These are phyloP conservation scores for Gymnopilus junonius DNA, from an alignment of 768 basidiomycete genomes.

Conservation along the genomic window DNA sequence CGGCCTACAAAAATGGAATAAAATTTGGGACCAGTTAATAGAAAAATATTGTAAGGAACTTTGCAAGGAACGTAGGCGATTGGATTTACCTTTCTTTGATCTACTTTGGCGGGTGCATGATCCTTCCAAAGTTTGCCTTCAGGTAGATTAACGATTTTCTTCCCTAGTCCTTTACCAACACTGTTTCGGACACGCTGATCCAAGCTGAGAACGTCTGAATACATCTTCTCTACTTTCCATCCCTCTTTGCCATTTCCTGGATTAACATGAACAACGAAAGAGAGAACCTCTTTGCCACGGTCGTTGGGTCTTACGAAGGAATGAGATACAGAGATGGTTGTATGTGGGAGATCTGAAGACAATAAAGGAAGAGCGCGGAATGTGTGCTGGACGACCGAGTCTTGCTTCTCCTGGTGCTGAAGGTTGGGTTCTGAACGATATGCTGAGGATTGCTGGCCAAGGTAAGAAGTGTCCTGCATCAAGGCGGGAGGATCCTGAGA, in stretches of 20 bases:
- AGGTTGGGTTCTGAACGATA: slow-evolving; percentile 10
- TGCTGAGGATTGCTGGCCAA: slow-evolving; percentile 13
- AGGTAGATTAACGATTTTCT: slow-evolving; percentile 81
- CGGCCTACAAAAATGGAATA: slow-evolving; percentile 46
- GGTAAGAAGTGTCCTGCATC: slow-evolving; percentile 20
- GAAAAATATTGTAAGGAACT: slow-evolving; percentile 7
- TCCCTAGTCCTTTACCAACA: slow-evolving; percentile 70
- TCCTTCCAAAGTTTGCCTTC: slow-evolving; percentile 97
- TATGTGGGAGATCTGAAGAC: slow-evolving; percentile 72
- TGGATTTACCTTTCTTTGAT: slow-evolving; percentile 85
- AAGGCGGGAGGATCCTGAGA: slow-evolving; percentile 15
- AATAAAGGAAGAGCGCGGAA: slow-evolving; percentile 79
- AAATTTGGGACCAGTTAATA: slow-evolving; percentile 5
- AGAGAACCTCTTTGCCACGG: slow-evolving; percentile 89
- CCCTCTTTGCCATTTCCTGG: slow-evolving; percentile 72
- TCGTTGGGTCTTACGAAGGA: slow-evolving; percentile 90
- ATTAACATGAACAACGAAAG: slow-evolving; percentile 80
- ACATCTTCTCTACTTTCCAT: slow-evolving; percentile 92
- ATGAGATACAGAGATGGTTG: slow-evolving; percentile 71
- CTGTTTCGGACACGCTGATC: slow-evolving; percentile 77
- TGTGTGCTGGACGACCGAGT: slow-evolving; percentile 37
- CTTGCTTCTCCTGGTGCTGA: slow-evolving; percentile 26
- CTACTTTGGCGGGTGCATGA: slow-evolving; percentile 95
- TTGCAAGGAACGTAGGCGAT: neutral
- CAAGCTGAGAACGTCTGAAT: slow-evolving; percentile 88